Base-by-base conservation (phyloP, 1,284 basidiomycete genomes). In the Malassezia restricta region DNA sequence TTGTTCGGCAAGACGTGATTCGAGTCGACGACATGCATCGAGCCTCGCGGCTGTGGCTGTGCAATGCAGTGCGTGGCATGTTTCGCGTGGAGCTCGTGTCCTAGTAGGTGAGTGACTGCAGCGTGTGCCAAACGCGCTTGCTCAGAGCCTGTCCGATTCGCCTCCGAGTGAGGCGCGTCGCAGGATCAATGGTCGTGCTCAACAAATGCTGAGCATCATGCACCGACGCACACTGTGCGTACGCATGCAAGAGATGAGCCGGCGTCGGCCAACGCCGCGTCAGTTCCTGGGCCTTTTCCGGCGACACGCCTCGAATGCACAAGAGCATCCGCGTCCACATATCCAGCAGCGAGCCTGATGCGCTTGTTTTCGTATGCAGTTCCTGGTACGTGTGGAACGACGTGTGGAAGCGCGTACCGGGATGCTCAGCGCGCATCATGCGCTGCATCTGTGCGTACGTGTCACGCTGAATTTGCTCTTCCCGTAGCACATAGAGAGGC, bases 251-350 rank as follows among this genome's bases (percentile, higher is more conserved):
- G 44, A 78, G 62, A 17, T 61, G 66, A n/a, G 20, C 45, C 3
- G 77, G 74, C 12, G 78, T 79, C 14, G 76, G 74, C 74, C 77
- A 80, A 12, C 69, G 50, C 24, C 76, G 73, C 20, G 79, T 57
- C 20, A 79, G 64, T 9, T 75, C 75, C 8, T 72, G 65, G 9
- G 77, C 77, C 54, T 78, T 76, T 60, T 80, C 79, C 0, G 76
- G 73, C 38, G 75, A 76, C 72, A 80, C 74, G 3, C 79, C 79
- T 37, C 74, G 74, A 54, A 80, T 68, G 49, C 76, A 76, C 29
- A 78, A 63, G 32, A 80, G 66, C 79, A 80, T 80, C 40, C 75
- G 74, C 5, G 75, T 77, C 61, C 77, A 79, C 31, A 74, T 70
- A 31, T 78, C 75, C n/a, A 67, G 62, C 4, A 78, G 56, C 0